Conservation (phyloP, 2,329 filamentous ascomycete species). For the Sporothrix phasma region DNA sequence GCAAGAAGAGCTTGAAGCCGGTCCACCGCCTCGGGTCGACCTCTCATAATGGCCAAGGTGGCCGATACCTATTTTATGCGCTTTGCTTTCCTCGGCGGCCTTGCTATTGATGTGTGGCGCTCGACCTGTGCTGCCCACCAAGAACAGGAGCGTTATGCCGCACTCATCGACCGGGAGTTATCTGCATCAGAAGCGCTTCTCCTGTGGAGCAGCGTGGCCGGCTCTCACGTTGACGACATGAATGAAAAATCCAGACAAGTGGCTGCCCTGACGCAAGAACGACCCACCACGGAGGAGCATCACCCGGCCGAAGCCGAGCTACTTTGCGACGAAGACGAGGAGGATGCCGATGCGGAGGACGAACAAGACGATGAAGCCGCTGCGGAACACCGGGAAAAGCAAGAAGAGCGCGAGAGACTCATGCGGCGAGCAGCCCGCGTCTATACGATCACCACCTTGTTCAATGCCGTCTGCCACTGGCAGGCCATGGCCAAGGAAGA, state of each 20-base stretch:
- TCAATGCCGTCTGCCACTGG: constrained; percentile 61
- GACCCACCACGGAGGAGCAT: background rate
- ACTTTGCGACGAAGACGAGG: background rate
- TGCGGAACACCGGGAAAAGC: constrained; percentile 14
- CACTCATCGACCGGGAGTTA: constrained; percentile 18
- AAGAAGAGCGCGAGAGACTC: constrained; percentile 31
- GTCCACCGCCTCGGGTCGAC: constrained; percentile 19
- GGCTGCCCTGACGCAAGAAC: background rate
- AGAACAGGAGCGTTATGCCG: constrained; percentile 15
- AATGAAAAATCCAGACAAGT: background rate
- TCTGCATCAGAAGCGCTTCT: constrained; percentile 17
- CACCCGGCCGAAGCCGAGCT: background rate
- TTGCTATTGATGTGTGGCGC: constrained; percentile 13
- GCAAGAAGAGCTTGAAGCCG: constrained; percentile 20
- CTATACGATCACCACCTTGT: constrained; percentile 54
- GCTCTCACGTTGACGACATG: background rate
- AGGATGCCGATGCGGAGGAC: background rate
- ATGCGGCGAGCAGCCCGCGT: constrained; percentile 52
- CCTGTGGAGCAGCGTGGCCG: constrained; percentile 13
- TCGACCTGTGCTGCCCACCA: background rate
- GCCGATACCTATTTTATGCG: constrained; percentile 19
- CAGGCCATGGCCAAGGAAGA: constrained; percentile 53
- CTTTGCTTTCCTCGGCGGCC: constrained; percentile 15
- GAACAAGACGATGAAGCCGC: background rate
- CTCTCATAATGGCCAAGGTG: constrained; percentile 19